These are phyloP conservation scores for Suillus cothurnatus DNA, from an alignment of 768 basidiomycete species.

Conservation along the genomic window DNA sequence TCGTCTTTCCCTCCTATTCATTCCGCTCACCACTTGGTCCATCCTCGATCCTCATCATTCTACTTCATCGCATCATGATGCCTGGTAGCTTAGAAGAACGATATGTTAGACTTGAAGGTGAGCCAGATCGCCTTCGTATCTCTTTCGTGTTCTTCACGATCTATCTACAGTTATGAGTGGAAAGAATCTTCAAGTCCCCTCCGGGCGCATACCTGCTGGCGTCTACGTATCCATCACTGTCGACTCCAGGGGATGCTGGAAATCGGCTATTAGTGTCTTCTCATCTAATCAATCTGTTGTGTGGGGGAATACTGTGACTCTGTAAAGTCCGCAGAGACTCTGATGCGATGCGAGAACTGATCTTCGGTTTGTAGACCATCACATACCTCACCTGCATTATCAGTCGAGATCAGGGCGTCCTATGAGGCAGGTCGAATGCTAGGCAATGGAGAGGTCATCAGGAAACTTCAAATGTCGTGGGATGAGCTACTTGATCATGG, in stretches of 20 bases:
- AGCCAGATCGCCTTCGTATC: not conserved
- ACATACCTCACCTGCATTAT: not conserved
- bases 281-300: not conserved
- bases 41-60: not conserved
- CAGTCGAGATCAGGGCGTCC: not conserved
- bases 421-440: not conserved
- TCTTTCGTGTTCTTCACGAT: not conserved
- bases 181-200: not conserved
- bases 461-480: not conserved
- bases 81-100: not conserved
- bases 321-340: not conserved
- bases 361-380: not conserved
- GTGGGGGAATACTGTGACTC: not conserved
- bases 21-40: not conserved
- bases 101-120: not conserved
- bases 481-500: not conserved
- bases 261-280: not conserved
- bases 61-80: not conserved
- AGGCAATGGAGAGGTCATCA: not conserved
- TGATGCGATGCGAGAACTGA: not conserved
- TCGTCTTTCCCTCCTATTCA: not conserved
- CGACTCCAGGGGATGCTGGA: not conserved
- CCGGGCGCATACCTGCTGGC: not conserved
- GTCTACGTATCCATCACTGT: not conserved
- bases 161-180: not conserved